Percentiles rank a stretch among this genome's conserved stretches.
These are phyloP conservation scores for Penicillium sp. DNA, from an alignment of 2,329 filamentous ascomycete genomes.

Conservation along the genomic window DNA sequence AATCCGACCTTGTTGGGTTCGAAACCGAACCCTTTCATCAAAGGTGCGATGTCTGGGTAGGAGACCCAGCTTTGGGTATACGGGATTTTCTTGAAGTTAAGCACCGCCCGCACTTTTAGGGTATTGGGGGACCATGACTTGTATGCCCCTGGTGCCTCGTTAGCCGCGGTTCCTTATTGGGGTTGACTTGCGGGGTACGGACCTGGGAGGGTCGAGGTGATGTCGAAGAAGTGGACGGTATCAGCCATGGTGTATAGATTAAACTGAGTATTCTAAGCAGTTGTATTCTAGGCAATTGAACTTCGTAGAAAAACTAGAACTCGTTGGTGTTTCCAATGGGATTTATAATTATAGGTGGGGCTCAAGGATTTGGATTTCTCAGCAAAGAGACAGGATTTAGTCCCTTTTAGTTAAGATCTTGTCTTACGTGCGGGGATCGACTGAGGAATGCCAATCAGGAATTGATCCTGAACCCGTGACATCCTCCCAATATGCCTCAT, in stretches of 20 bases:
- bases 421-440: background rate
- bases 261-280: background rate
- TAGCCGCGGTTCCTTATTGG: background rate
- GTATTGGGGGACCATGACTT: constrained; percentile 35
- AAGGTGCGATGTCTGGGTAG: constrained; percentile 29
- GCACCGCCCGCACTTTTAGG: constrained; percentile 23
- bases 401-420: background rate
- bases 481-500: no score
- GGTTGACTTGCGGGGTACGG: background rate
- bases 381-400: background rate
- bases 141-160: constrained; percentile 21
- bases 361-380: constrained; percentile 6
- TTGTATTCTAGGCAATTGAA: background rate
- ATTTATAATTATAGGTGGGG: background rate
- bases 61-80: constrained; percentile 30
- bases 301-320: background rate
- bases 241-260: constrained; percentile 18
- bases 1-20: constrained; percentile 15
- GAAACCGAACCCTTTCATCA: constrained; percentile 26
- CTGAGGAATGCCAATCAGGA: no score
- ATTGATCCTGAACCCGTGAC: no score
- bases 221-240: constrained; percentile 37
- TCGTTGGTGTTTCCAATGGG: background rate
- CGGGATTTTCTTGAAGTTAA: constrained; percentile 30
- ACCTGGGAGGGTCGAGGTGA: constrained; percentile 31